Percentiles rank a stretch among this genome's conserved stretches.
These are phyloP conservation scores for maize (Zea mays) DNA, from an alignment of 176 grass and related monocot species.

Conservation along the genomic window DNA sequence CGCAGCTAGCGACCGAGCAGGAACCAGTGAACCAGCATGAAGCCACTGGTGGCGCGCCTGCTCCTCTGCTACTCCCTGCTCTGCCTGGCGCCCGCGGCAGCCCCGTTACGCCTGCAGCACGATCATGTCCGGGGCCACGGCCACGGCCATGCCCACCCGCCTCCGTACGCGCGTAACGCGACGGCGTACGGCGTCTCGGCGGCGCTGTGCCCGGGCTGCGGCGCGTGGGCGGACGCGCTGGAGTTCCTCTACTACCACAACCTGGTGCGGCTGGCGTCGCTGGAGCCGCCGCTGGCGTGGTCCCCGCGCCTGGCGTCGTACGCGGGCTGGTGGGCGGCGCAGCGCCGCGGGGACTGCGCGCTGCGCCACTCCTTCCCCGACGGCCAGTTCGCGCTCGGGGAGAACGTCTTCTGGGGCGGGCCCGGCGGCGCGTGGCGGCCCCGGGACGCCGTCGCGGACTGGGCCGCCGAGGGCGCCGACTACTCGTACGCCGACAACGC, in stretches of 20 bases:
- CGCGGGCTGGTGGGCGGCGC: slow-evolving; percentile 59
- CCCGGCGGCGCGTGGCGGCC: slow-evolving; percentile 42
- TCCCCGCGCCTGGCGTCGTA: slow-evolving; percentile 49
- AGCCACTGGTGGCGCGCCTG: background rate
- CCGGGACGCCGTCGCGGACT: slow-evolving; percentile 55
- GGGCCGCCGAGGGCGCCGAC: slow-evolving; percentile 62
- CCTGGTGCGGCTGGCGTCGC: slow-evolving; percentile 50
- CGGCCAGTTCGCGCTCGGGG: slow-evolving; percentile 61
- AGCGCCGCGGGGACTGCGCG: slow-evolving; percentile 51
- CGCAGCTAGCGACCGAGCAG: background rate
- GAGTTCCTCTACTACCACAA: slow-evolving; percentile 75
- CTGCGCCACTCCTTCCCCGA: slow-evolving; percentile 69
- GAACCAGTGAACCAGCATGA: background rate
- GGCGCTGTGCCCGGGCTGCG: slow-evolving; percentile 47
- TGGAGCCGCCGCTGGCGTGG: slow-evolving; percentile 61
- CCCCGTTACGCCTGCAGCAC: background rate
- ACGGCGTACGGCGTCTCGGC: slow-evolving; percentile 42
- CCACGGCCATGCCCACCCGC: slow-evolving; percentile 11
- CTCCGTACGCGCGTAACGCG: slow-evolving; percentile 28
- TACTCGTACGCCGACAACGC: slow-evolving; percentile 62
- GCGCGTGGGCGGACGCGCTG: slow-evolving; percentile 44
- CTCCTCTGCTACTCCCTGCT: slow-evolving; percentile 4
- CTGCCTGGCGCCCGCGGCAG: background rate
- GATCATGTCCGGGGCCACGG: background rate
- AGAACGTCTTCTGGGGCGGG: slow-evolving; percentile 78